Conservation (phyloP, 1,284 basidiomycete genomes). For the Veloboletus limbatus region DNA sequence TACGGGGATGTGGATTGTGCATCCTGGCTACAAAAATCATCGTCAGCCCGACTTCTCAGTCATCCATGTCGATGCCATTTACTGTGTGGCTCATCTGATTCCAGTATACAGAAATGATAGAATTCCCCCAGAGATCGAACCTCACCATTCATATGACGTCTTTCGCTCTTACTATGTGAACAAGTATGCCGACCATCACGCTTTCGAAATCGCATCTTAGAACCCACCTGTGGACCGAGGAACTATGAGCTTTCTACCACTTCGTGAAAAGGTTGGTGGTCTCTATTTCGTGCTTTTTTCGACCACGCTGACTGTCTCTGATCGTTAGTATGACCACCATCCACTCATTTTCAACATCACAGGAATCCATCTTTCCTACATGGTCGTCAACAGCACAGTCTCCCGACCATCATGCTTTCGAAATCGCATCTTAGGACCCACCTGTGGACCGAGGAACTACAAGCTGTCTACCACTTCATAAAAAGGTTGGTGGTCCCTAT, state of each 20-base stretch:
- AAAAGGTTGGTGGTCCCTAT: constrained; percentile 67
- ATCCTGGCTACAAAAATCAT: too few species aligned
- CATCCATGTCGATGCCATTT: not conserved
- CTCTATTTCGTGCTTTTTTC: not conserved
- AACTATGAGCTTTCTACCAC: constrained; percentile 87
- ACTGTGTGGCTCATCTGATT: not conserved
- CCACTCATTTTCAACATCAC: too few species aligned
- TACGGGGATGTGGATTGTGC: not conserved
- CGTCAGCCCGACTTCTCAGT: not conserved
- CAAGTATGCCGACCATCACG: not conserved
- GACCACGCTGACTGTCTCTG: constrained; percentile 7
- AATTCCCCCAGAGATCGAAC: not conserved
- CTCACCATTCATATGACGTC: not conserved
- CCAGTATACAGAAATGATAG: not conserved
- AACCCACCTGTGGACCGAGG: too few species aligned
- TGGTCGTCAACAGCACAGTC: too few species aligned
- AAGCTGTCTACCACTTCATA: constrained; percentile 89
- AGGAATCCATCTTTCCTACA: too few species aligned
- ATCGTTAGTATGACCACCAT: constrained; percentile 75
- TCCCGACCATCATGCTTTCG: not conserved
- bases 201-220: constrained; percentile 6
- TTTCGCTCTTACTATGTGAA: not conserved
- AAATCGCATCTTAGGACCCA: constrained; percentile 10
- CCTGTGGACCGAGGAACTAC: constrained; percentile 82
- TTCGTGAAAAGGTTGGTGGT: constrained; percentile 82